Evolutionary conservation across 345 rosid species (phyloP), one percentile per base, ranked within the genome.

Genomic region (Linum usitatissimum): DNA sequence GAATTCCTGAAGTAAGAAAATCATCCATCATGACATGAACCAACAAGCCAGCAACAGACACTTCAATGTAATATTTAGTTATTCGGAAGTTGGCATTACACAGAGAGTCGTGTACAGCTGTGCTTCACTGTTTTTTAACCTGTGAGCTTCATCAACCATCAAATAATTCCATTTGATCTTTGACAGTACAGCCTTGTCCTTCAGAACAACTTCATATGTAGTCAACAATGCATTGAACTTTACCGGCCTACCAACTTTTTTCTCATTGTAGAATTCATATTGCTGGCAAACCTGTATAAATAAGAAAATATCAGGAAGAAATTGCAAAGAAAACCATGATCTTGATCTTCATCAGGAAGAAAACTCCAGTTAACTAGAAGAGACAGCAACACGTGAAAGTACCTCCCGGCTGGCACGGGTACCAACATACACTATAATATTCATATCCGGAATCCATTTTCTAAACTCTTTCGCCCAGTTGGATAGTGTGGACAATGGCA

Each of bases 351-450:
- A 60, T 40, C 21, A 60, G 18, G 17, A 60, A 17, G 39, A 60
- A 60, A 18, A 60, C 8, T 23, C 42, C 64, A 64, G 3, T 45
- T 14, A 49, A 58, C 38, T 38, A 57, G 36, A 69, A 68, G 36
- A 45, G 9, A 8, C 6, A 23, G 28, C 28, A 57, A 59, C 39
- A 21, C 20, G 45, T 28, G 64, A 53, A 59, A 42, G 15, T 53
- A 94, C 99, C 99, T 94, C 99, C 69, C 99, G 81, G 80, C 99
- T 94, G 21, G 99, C 96, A 53, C 99, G 95, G 39, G 97, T 94
- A 70, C 99, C 97, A 67, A 94, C 97, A 68, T 94, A 94, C 15
- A 94, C 89, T 71, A 94, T 94, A 60, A 94, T 76, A 73, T 94
- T 94, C 83, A 86, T 76, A 71, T 77, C 83, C 9, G 97, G 96